Percentiles rank a stretch among this genome's conserved stretches.
phyloP scores from a whole-genome alignment of 2,329 filamentous ascomycete species.

The Chrysoporthe puriensis region DNA sequence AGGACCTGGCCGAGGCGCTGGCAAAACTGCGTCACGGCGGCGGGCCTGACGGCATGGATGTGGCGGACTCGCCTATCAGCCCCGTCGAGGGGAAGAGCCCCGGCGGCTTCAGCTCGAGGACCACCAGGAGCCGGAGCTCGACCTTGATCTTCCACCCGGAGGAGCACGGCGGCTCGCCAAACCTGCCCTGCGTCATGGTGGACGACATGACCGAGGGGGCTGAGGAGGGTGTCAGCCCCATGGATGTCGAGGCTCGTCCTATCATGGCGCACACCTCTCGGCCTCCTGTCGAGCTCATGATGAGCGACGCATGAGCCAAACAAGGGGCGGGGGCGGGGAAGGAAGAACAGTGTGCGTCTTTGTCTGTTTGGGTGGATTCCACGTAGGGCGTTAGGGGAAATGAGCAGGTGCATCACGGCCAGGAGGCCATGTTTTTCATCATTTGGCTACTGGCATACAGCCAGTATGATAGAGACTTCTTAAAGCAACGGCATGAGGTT shows the following conservation, averaged over 20 bases:
- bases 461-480: conserved; percentile 9
- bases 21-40: conserved; percentile 59
- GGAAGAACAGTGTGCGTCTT: neutral
- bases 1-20: conserved; percentile 69
- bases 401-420: conserved; percentile 24
- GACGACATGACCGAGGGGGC: conserved; percentile 68
- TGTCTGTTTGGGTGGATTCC: conserved; percentile 8
- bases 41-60: conserved; percentile 29
- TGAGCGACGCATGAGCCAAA: conserved; percentile 48
- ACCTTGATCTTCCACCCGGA: conserved; percentile 68
- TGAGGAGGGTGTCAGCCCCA: conserved; percentile 44
- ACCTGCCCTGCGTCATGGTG: conserved; percentile 67
- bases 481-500: neutral
- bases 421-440: conserved; percentile 23
- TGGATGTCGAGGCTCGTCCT: conserved; percentile 46
- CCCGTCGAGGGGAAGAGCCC: conserved; percentile 33
- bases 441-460: conserved; percentile 11
- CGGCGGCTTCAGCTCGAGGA: conserved; percentile 23
- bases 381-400: conserved; percentile 16
- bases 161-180: conserved; percentile 57
- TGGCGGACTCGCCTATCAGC: conserved; percentile 37
- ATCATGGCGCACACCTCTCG: conserved; percentile 64
- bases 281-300: conserved; percentile 71
- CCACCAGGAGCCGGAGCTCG: conserved; percentile 60
- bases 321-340: no score